Evolutionary conservation across 2,329 filamentous ascomycete species (phyloP).

Genomic region (Talaromyces sp.): DNA sequence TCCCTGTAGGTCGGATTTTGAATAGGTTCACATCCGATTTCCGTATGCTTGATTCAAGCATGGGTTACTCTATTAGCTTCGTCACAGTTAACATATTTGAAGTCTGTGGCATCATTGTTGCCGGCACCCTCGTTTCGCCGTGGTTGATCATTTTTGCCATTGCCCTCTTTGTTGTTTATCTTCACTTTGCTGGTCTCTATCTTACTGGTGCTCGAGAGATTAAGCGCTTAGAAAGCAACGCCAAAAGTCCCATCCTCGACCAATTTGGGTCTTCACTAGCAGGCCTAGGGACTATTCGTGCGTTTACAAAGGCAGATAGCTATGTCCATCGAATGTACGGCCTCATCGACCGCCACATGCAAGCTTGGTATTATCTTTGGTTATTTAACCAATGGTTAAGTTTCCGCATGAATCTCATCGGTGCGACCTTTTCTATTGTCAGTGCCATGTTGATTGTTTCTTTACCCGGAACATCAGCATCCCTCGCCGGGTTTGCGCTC

Average conservation of each 20-base stretch:
- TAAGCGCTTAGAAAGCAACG: conserved; percentile 71
- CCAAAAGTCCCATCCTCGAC: conserved; percentile 75
- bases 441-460: conserved; percentile 62
- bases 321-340: conserved; percentile 67
- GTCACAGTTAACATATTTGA: conserved; percentile 56
- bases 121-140: conserved; percentile 62
- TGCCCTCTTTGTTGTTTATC: conserved; percentile 53
- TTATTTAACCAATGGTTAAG: conserved; percentile 73
- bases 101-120: conserved; percentile 61
- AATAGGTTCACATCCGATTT: conserved; percentile 78
- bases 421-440: conserved; percentile 61
- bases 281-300: conserved; percentile 70
- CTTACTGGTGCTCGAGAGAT: conserved; percentile 65
- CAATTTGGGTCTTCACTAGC: conserved; percentile 68
- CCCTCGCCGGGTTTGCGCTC: conserved; percentile 70
- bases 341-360: conserved; percentile 63
- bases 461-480: conserved; percentile 58
- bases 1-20: conserved; percentile 68
- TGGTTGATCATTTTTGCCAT: conserved; percentile 59
- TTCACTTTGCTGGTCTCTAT: conserved; percentile 57
- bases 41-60: conserved; percentile 62
- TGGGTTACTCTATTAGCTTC: conserved; percentile 60
- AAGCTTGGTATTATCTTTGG: conserved; percentile 63
- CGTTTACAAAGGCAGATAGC: conserved; percentile 62
- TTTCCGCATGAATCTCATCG: conserved; percentile 65